These are phyloP conservation scores for Pythium phragmitis DNA, from an alignment of 352 stramenopile genomes.

Conservation along the genomic window DNA sequence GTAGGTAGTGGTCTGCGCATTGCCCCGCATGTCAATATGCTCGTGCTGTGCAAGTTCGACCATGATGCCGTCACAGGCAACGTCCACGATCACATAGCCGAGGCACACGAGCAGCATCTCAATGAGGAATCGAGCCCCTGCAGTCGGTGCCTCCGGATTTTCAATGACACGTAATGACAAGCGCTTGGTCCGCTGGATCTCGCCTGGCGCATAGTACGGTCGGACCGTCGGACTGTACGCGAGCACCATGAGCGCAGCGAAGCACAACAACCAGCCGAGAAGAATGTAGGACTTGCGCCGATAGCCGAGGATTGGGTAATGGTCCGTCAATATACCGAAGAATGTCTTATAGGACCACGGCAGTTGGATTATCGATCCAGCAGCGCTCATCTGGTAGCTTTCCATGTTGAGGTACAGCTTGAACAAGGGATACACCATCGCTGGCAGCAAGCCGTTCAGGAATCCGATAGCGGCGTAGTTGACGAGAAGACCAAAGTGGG, in stretches of 20 bases:
- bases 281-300: slow-evolving; percentile 75
- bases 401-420: slow-evolving; percentile 81
- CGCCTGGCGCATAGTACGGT: slow-evolving; percentile 49
- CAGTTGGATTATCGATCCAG: slow-evolving; percentile 53
- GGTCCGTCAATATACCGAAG: slow-evolving; percentile 67
- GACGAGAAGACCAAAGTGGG: slow-evolving; percentile 57
- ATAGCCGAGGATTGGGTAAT: slow-evolving; percentile 59
- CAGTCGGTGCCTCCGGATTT: slow-evolving; percentile 43
- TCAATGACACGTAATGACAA: slow-evolving; percentile 39
- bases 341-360: slow-evolving; percentile 82
- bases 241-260: slow-evolving; percentile 48
- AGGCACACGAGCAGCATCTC: slow-evolving; percentile 59
- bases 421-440: slow-evolving; percentile 74
- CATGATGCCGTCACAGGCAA: slow-evolving; percentile 66
- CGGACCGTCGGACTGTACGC: slow-evolving; percentile 47
- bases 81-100: slow-evolving; percentile 67
- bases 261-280: slow-evolving; percentile 59
- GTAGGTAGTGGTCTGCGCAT: slow-evolving; percentile 64
- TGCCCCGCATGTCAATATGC: slow-evolving; percentile 57
- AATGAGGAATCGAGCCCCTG: slow-evolving; percentile 53
- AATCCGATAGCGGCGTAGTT: slow-evolving; percentile 79
- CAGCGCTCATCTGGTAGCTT: slow-evolving; percentile 59
- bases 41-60: slow-evolving; percentile 72
- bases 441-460: slow-evolving; percentile 59
- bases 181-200: slow-evolving; percentile 60